phyloP scores from a whole-genome alignment of 345 rosid genomes.

The Litchi chinensis region DNA sequence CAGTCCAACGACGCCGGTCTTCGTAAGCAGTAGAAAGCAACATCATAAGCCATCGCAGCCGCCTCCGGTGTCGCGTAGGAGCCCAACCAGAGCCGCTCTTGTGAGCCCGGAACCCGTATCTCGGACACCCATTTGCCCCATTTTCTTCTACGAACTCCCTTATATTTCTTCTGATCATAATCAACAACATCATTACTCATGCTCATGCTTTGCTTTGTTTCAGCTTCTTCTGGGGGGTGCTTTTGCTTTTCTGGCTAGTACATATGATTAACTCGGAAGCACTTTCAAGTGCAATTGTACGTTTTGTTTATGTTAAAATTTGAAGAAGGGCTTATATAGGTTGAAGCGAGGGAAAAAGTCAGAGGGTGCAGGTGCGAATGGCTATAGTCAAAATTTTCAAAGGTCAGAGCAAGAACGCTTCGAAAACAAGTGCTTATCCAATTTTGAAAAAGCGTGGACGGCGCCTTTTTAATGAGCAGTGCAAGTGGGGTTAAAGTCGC shows the following conservation, averaged over 20 bases:
- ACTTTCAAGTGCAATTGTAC: not conserved
- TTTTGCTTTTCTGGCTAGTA: not conserved
- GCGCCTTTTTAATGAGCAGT: not conserved
- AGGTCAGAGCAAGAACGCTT: slow-evolving; percentile 28
- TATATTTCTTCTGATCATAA: slow-evolving; percentile 42
- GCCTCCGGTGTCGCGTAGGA: slow-evolving; percentile 69
- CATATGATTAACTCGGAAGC: too few species aligned
- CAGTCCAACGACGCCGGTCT: slow-evolving; percentile 34
- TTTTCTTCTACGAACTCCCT: slow-evolving; percentile 72
- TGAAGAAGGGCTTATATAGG: slow-evolving; percentile 32
- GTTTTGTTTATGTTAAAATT: too few species aligned
- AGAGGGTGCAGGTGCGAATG: slow-evolving; percentile 9
- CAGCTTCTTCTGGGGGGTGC: slow-evolving; percentile 30
- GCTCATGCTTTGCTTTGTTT: not conserved
- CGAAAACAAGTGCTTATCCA: not conserved
- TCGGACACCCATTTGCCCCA: slow-evolving; percentile 99
- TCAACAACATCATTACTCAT: not conserved
- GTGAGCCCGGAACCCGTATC: slow-evolving; percentile 73
- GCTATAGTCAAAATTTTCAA: slow-evolving; percentile 38
- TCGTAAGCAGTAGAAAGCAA: slow-evolving; percentile 70
- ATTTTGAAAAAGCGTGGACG: not conserved
- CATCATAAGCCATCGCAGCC: slow-evolving; percentile 81
- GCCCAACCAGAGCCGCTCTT: slow-evolving; percentile 85
- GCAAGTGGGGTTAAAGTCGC: too few species aligned
- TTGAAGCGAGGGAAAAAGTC: slow-evolving; percentile 34